Base-by-base conservation (phyloP, 257 asterid species). In the Primulina tabacum region DNA sequence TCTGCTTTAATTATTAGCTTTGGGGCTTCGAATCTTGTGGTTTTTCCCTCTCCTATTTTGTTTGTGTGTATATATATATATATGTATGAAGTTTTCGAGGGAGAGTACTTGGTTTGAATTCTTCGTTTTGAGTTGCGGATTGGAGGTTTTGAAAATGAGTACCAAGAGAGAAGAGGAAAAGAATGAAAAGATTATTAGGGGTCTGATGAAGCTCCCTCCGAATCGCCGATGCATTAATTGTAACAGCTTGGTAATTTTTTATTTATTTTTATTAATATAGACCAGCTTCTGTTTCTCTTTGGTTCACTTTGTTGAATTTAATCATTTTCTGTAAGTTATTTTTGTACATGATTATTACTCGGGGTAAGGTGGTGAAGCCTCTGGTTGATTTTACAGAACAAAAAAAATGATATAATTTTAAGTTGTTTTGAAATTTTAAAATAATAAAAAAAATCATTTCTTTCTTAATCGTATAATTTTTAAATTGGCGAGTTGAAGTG, bases 201-300 rank as follows among this genome's bases (percentile, higher is more conserved):
- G 98, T 21, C 95, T 93, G 43, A 82, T 93, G 89, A 93, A 93
- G 86, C 96, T 93, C 76, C 98, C 97, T 66, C 98, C 97, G 58
- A 93, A 93, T 86, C 92, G 97, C 65, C 81, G 93, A 72, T 93
- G 98, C 91, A 88, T 93, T 40, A 93, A 93, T 88, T 92, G 97
- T 83, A 90, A 92, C 86, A 83, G 87, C 84, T 78, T 88, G 98
- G 98, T 92, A 74, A 61, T 20, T 32, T 71, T 4, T 65, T 24
- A 24, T 24, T 50, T 64, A 17, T 65, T 30, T 7, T 0, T 40
- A 40, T 40, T 71, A 67, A 6, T 38, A 24, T 32, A 7, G 18
- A 4, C n/a, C 10, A 24, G 10, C 0, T 37, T 38, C 40, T 34
- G 8, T 11, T 47, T 71, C 34, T 14, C 14, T 37, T 35, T 62